Evolutionary conservation across 345 rosid species (phyloP).

Genomic region (Melastoma malabathricum): DNA sequence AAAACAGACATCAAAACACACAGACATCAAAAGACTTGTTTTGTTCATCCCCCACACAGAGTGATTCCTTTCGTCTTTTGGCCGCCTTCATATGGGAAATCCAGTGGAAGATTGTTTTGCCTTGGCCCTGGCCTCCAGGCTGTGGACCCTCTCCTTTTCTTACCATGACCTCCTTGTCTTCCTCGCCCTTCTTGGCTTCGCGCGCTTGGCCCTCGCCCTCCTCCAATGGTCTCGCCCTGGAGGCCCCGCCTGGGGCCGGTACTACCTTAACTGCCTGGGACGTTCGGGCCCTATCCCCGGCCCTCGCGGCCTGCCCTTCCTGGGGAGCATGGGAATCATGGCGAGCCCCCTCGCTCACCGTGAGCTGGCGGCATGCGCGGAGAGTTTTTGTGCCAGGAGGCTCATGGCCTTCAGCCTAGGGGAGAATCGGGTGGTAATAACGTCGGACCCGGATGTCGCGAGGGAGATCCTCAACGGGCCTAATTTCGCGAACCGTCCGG

Average conservation of each 20-base stretch:
- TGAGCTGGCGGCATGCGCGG: conserved; percentile 28
- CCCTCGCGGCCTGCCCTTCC: conserved; percentile 30
- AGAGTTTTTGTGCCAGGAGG: conserved; percentile 14
- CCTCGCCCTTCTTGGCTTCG: conserved; percentile 10
- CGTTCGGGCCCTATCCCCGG: conserved; percentile 20
- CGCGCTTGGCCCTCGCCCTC: conserved; percentile 16
- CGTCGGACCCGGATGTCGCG: conserved; percentile 36
- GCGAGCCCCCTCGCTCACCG: conserved; percentile 30
- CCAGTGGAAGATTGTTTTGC: conserved; percentile 21
- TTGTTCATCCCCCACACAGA: too few species aligned
- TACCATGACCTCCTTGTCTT: conserved; percentile 8
- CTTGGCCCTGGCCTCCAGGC: conserved; percentile 22
- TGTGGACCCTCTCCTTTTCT: conserved; percentile 13
- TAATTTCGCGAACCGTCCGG: conserved; percentile 38
- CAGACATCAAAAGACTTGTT: too few species aligned
- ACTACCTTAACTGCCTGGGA: conserved; percentile 1
- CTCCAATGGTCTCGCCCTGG: conserved; percentile 30
- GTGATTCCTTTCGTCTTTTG: too few species aligned
- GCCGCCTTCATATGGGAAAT: conserved; percentile 25
- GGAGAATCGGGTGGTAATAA: conserved; percentile 22
- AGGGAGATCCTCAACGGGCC: conserved; percentile 38
- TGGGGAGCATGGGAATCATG: conserved; percentile 44
- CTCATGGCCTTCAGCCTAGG: conserved; percentile 47
- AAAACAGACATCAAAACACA: too few species aligned
- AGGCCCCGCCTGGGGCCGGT: conserved; percentile 45